These are phyloP conservation scores for Pseudopediastrum boryanum DNA, from an alignment of 139 green algal genomes.

Conservation along the genomic window DNA sequence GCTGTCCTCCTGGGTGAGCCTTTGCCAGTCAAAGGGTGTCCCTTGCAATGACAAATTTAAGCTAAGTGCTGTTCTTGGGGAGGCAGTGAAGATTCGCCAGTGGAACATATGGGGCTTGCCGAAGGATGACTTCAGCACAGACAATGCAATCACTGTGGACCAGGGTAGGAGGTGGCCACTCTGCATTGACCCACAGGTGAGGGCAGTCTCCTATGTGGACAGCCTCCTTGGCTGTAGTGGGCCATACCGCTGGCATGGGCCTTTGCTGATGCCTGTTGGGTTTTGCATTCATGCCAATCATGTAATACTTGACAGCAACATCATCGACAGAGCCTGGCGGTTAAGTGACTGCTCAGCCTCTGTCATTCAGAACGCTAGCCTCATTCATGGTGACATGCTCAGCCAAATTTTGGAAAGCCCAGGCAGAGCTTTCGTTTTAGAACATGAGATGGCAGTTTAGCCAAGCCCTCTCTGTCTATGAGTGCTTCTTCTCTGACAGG, in stretches of 20 bases:
- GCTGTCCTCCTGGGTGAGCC: constrained; percentile 48
- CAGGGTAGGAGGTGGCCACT: constrained; percentile 80
- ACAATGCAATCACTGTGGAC: constrained; percentile 84
- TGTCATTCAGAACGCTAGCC: too few species aligned
- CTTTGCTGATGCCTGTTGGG: too few species aligned
- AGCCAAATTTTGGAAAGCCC: too few species aligned
- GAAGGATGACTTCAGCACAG: constrained; percentile 83
- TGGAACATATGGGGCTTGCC: constrained; percentile 87
- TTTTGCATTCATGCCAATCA: too few species aligned
- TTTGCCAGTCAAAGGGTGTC: constrained; percentile 53
- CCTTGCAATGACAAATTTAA: constrained; percentile 68
- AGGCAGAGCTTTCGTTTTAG: too few species aligned
- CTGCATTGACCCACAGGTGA: constrained; percentile 84
- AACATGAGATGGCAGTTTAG: too few species aligned
- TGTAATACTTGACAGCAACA: too few species aligned
- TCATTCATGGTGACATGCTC: too few species aligned
- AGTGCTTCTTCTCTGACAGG: not conserved
- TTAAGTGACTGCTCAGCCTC: too few species aligned
- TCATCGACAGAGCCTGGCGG: too few species aligned
- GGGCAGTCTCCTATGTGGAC: not conserved
- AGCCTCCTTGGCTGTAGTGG: not conserved
- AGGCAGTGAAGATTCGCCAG: constrained; percentile 77
- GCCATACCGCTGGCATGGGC: not conserved
- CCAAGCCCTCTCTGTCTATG: too few species aligned
- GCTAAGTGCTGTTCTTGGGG: constrained; percentile 63